phyloP scores from a whole-genome alignment of 2,329 filamentous ascomycete genomes.

The Chrysoporthe puriensis region DNA sequence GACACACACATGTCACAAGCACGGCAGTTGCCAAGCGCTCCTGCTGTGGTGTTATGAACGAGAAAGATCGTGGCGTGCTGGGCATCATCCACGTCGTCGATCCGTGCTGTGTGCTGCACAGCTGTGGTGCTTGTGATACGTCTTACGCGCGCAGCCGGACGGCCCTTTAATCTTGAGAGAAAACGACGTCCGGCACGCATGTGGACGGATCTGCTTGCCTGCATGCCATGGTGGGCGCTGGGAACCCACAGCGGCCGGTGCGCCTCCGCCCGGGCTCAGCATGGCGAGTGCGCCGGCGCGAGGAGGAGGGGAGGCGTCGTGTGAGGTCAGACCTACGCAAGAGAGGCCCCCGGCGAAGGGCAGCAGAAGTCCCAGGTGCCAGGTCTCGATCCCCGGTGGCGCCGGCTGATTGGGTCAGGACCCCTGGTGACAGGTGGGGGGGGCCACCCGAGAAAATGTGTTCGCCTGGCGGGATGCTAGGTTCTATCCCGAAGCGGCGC shows the following conservation, averaged over 20 bases:
- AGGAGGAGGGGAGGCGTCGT: background rate
- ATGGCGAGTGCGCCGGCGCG: background rate
- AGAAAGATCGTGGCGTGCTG: slow-evolving; percentile 4
- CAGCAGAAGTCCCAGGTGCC: too few species aligned
- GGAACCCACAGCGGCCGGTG: background rate
- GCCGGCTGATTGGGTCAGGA: slow-evolving; percentile 2
- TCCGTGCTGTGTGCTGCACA: background rate
- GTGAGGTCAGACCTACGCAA: background rate
- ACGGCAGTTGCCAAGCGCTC: background rate
- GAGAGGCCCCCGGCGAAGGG: too few species aligned
- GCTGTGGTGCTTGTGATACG: background rate
- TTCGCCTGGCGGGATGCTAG: slow-evolving; percentile 9
- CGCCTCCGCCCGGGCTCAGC: background rate
- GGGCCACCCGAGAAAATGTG: background rate
- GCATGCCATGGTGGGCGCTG: background rate
- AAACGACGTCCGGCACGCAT: background rate
- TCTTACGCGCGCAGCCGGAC: too few species aligned
- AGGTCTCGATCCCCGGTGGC: background rate
- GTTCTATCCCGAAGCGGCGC: slow-evolving; percentile 19
- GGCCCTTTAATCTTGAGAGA: too few species aligned
- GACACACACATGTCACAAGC: background rate
- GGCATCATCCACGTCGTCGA: background rate
- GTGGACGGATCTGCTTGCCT: background rate
- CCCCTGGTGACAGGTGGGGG: slow-evolving; percentile 6
- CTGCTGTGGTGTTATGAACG: background rate